These are phyloP conservation scores for Penicillium malachiteum DNA, from an alignment of 495 filamentous ascomycete species.

Conservation along the genomic window DNA sequence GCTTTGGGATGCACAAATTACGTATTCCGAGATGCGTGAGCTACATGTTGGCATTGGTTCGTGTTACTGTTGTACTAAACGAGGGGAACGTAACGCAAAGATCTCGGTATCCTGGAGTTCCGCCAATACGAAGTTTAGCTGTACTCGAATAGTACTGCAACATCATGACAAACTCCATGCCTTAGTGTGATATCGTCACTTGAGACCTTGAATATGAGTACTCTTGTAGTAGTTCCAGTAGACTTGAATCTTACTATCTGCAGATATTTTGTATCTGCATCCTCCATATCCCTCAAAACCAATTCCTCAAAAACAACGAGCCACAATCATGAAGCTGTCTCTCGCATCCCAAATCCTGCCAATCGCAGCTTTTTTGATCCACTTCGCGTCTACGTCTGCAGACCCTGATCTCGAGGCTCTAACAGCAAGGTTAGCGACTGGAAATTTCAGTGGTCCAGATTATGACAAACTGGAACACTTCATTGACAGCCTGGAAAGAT, in stretches of 20 bases:
- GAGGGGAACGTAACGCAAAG: too few species aligned
- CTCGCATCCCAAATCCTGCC: background rate
- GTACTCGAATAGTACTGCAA: too few species aligned
- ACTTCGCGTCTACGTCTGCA: background rate
- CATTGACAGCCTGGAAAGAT: background rate
- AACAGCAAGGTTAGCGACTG: background rate
- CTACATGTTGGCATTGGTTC: too few species aligned
- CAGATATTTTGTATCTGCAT: background rate
- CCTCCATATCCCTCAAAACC: background rate
- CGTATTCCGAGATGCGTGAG: too few species aligned
- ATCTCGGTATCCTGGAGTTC: too few species aligned
- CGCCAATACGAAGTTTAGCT: too few species aligned
- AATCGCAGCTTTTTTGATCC: background rate
- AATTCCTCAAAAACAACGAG: background rate
- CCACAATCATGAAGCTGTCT: background rate
- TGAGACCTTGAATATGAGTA: too few species aligned
- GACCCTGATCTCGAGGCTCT: background rate
- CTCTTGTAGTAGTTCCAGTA: too few species aligned
- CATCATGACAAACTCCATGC: too few species aligned
- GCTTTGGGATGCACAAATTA: too few species aligned
- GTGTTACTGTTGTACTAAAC: too few species aligned
- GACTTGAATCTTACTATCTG: background rate
- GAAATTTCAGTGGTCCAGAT: background rate
- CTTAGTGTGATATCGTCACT: too few species aligned
- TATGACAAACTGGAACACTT: background rate